Conservation (phyloP, 345 rosid genomes). For the Eucalyptus coolabah region DNA sequence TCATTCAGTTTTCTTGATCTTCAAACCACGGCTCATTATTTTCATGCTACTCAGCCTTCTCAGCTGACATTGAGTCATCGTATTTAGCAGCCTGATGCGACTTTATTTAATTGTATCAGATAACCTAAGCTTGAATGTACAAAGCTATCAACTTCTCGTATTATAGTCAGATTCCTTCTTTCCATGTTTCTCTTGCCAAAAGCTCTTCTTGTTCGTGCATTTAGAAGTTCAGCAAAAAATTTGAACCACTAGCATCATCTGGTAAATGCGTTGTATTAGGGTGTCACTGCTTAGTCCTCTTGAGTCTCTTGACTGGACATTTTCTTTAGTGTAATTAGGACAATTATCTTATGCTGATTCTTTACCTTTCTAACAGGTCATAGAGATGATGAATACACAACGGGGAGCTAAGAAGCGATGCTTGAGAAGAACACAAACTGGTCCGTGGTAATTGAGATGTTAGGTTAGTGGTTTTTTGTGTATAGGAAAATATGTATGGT, state of each 20-base stretch:
- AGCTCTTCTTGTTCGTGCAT: background rate
- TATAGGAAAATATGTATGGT: conserved; percentile 1
- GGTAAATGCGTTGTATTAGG: background rate
- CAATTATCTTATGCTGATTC: background rate
- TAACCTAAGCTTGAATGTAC: background rate
- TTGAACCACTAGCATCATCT: background rate
- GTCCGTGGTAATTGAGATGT: conserved; percentile 61
- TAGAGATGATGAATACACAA: conserved; percentile 51
- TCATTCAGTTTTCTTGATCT: background rate
- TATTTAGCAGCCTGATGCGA: background rate
- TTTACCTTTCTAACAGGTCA: conserved; percentile 23
- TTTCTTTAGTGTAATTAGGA: background rate
- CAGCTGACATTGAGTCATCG: background rate
- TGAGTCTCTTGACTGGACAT: background rate
- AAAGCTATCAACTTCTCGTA: background rate
- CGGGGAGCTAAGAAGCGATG: conserved; percentile 42
- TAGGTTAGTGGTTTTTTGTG: conserved; percentile 1
- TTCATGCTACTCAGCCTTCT: background rate
- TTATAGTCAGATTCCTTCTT: background rate
- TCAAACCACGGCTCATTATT: background rate
- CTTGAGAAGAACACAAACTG: conserved; percentile 75
- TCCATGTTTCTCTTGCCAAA: background rate
- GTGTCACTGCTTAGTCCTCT: background rate
- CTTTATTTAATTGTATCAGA: background rate
- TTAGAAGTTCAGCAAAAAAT: background rate